Percentiles rank a stretch among this genome's conserved stretches.
These are phyloP conservation scores for Oehlia diaphana DNA, from an alignment of 192 early-diverging fungal genomes.

Conservation along the genomic window DNA sequence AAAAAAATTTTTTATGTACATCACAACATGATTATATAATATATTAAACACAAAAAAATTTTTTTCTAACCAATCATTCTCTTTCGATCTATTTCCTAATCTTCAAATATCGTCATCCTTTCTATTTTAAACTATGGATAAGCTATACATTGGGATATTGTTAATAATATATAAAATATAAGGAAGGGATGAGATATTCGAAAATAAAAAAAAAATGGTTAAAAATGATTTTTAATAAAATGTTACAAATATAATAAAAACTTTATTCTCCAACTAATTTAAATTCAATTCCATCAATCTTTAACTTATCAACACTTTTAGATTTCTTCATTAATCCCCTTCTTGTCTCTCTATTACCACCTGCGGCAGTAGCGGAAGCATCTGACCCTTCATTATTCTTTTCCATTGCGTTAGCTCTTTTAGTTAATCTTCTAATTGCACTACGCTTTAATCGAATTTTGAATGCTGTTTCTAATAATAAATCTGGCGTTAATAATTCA, in stretches of 20 bases:
- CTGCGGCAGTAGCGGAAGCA: neutral
- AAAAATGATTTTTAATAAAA: too few relatives aligned
- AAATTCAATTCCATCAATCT: constrained; percentile 28
- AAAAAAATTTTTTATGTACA: too few relatives aligned
- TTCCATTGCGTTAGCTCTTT: constrained; percentile 6
- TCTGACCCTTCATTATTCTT: neutral
- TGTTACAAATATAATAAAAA: neutral
- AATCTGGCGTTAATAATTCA: constrained; percentile 58
- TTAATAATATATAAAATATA: too few relatives aligned
- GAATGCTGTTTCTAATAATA: constrained; percentile 67
- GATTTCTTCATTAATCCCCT: neutral
- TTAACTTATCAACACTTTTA: neutral
- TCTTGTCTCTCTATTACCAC: neutral
- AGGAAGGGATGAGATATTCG: too few relatives aligned
- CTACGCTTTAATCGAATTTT: constrained; percentile 58
- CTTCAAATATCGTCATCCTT: too few relatives aligned
- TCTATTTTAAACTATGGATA: too few relatives aligned
- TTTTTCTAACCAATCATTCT: too few relatives aligned
- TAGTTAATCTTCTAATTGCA: constrained; percentile 7
- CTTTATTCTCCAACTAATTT: constrained; percentile 18
- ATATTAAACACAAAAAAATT: too few relatives aligned
- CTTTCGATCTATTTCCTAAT: too few relatives aligned
- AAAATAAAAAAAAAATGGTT: too few relatives aligned
- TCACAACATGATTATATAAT: too few relatives aligned
- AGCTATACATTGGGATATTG: too few relatives aligned